A percentile compares a stretch with the other conserved stretches of the same genome.
Evolutionary conservation across 768 basidiomycete genomes (phyloP).

Genomic region (Pleurotus eryngii): DNA sequence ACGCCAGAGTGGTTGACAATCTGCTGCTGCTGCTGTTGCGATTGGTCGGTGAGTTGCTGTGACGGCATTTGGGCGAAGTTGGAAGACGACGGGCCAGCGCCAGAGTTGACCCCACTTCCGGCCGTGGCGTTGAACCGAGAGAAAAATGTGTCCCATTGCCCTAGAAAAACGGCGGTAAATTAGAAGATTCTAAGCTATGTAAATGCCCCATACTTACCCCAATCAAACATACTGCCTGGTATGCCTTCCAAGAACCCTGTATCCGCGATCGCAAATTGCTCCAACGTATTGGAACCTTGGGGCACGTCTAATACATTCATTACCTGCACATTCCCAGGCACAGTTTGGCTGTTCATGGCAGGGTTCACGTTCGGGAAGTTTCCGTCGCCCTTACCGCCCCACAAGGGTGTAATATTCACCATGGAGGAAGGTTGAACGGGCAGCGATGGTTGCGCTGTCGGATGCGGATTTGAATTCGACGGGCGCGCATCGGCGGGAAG

Average conservation of each 20-base stretch:
- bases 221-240: slow-evolving; percentile 84
- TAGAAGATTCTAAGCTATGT: not conserved
- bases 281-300: slow-evolving; percentile 50
- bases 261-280: slow-evolving; percentile 66
- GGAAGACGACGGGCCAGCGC: not conserved
- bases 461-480: not conserved
- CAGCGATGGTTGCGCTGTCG: not conserved
- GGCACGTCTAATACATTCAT: slow-evolving; percentile 72
- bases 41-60: not conserved
- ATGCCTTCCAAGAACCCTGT: slow-evolving; percentile 73
- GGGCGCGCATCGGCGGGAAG: slow-evolving; percentile 19
- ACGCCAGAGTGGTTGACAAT: slow-evolving; percentile 1
- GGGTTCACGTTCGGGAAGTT: slow-evolving; percentile 68
- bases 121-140: slow-evolving; percentile 44
- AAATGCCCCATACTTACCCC: slow-evolving; percentile 47
- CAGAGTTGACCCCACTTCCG: slow-evolving; percentile 24
- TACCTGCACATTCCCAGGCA: slow-evolving; percentile 61
- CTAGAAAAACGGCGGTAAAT: slow-evolving; percentile 30
- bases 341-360: slow-evolving; percentile 52
- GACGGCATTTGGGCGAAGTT: not conserved
- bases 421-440: slow-evolving; percentile 33
- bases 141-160: slow-evolving; percentile 84
- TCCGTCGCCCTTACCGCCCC: slow-evolving; percentile 28
- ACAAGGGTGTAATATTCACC: slow-evolving; percentile 55
- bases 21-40: slow-evolving; percentile 3